A percentile compares a stretch with the other conserved stretches of the same genome.
These are phyloP conservation scores for Saturnispora kantuleensis DNA, from an alignment of 805 yeast genomes.

Conservation along the genomic window DNA sequence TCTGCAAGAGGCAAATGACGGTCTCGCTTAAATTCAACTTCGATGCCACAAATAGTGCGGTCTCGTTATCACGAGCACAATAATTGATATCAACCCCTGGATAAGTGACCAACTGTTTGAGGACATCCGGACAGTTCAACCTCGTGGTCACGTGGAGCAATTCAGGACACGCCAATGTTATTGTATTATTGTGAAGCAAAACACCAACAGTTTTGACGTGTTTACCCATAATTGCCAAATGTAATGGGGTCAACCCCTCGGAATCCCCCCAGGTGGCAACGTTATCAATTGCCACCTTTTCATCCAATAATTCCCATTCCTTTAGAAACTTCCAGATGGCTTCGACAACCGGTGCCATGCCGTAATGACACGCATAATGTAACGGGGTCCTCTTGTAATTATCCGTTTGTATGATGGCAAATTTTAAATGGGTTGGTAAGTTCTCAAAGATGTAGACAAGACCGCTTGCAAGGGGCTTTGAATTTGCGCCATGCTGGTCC, in stretches of 20 bases:
- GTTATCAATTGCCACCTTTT: slow-evolving; percentile 45
- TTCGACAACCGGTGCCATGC: slow-evolving; percentile 53
- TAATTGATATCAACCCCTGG: slow-evolving; percentile 53
- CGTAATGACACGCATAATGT: slow-evolving; percentile 85
- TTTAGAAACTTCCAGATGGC: slow-evolving; percentile 46
- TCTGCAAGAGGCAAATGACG: slow-evolving; percentile 43
- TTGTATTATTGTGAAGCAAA: slow-evolving; percentile 38
- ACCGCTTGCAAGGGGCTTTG: slow-evolving; percentile 50
- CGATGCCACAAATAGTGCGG: slow-evolving; percentile 75
- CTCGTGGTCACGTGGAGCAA: slow-evolving; percentile 60
- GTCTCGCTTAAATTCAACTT: slow-evolving; percentile 47
- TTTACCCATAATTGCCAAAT: slow-evolving; percentile 69
- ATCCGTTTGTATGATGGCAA: slow-evolving; percentile 56
- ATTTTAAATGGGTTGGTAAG: slow-evolving; percentile 44
- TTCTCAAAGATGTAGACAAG: slow-evolving; percentile 48
- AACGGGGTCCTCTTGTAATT: slow-evolving; percentile 74
- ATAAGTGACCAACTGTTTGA: slow-evolving; percentile 41
- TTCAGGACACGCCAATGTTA: slow-evolving; percentile 39
- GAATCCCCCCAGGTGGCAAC: slow-evolving; percentile 60
- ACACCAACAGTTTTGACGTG: slow-evolving; percentile 69
- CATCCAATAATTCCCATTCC: slow-evolving; percentile 51
- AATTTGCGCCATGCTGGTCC: slow-evolving; percentile 39
- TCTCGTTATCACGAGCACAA: slow-evolving; percentile 57
- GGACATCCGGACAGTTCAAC: slow-evolving; percentile 48
- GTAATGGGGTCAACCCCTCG: slow-evolving; percentile 73